Evolutionary conservation across 1,139 yeast species (phyloP).

Genomic region (Pichia sp.): DNA sequence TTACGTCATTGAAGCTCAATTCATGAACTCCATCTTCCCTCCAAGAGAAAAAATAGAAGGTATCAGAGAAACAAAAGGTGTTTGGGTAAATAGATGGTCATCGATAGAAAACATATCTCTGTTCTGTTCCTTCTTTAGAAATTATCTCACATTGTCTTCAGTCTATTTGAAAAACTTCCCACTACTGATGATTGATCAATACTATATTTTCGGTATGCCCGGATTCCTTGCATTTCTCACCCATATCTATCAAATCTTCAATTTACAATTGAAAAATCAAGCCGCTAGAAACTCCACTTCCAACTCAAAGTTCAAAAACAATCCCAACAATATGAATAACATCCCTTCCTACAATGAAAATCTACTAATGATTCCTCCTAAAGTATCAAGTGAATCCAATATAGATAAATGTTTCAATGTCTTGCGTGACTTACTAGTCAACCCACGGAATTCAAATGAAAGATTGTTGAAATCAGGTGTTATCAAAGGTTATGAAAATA

Average conservation of each 20-base stretch:
- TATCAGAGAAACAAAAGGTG: constrained; percentile 58
- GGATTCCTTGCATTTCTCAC: constrained; percentile 36
- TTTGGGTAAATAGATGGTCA: constrained; percentile 72
- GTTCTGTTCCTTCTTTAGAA: constrained; percentile 73
- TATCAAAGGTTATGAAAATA: constrained; percentile 49
- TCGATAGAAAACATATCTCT: constrained; percentile 46
- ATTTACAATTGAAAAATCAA: constrained; percentile 22
- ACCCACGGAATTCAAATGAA: constrained; percentile 36
- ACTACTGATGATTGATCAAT: constrained; percentile 15
- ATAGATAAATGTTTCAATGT: constrained; percentile 38
- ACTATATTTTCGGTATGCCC: constrained; percentile 31
- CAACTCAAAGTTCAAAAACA: constrained; percentile 6
- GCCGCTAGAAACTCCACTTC: background rate
- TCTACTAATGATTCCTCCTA: constrained; percentile 22
- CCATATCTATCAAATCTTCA: constrained; percentile 37
- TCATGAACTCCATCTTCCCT: constrained; percentile 36
- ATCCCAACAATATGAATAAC: background rate
- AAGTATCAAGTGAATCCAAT: constrained; percentile 39
- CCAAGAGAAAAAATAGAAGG: constrained; percentile 57
- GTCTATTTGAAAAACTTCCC: constrained; percentile 21
- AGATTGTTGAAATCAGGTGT: constrained; percentile 23
- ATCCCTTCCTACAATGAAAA: constrained; percentile 4
- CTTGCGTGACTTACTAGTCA: constrained; percentile 43
- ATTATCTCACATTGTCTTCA: constrained; percentile 41
- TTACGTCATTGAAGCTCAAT: constrained; percentile 28